phyloP scores from a whole-genome alignment of 2,329 filamentous ascomycete genomes.

The Colletotrichum sublineola region DNA sequence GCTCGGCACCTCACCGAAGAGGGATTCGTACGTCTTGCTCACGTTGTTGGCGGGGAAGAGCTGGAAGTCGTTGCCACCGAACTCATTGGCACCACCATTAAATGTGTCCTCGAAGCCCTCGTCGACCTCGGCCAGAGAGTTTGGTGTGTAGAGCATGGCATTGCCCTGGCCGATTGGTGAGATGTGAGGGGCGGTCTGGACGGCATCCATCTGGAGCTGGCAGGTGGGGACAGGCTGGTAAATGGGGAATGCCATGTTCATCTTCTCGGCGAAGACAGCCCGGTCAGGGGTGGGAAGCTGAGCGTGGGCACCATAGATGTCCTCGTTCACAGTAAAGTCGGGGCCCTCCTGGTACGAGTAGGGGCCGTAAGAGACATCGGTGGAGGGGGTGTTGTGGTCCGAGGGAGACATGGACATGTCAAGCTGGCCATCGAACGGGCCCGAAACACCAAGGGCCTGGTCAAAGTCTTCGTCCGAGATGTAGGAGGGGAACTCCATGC shows the following conservation, averaged over 20 bases:
- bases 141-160: constrained; percentile 77
- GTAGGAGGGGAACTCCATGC: constrained; percentile 65
- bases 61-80: constrained; percentile 70
- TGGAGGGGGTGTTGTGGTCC: constrained; percentile 65
- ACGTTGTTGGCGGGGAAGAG: constrained; percentile 65
- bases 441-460: constrained; percentile 47
- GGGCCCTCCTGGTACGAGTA: constrained; percentile 71
- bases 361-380: constrained; percentile 57
- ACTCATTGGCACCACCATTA: constrained; percentile 53
- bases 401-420: constrained; percentile 60
- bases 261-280: constrained; percentile 45
- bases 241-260: constrained; percentile 36
- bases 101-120: constrained; percentile 73
- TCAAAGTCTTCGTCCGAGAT: constrained; percentile 62
- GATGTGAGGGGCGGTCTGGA: constrained; percentile 64
- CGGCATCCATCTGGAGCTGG: constrained; percentile 51
- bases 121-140: constrained; percentile 72
- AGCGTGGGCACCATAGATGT: constrained; percentile 71
- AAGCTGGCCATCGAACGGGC: constrained; percentile 47
- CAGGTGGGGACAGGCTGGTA: constrained; percentile 52
- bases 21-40: constrained; percentile 59
- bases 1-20: constrained; percentile 66
- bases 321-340: constrained; percentile 73
- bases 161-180: constrained; percentile 78
- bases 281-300: constrained; percentile 65